phyloP scores from a whole-genome alignment of 495 filamentous ascomycete genomes.

The Parathielavia hyrcaniae region DNA sequence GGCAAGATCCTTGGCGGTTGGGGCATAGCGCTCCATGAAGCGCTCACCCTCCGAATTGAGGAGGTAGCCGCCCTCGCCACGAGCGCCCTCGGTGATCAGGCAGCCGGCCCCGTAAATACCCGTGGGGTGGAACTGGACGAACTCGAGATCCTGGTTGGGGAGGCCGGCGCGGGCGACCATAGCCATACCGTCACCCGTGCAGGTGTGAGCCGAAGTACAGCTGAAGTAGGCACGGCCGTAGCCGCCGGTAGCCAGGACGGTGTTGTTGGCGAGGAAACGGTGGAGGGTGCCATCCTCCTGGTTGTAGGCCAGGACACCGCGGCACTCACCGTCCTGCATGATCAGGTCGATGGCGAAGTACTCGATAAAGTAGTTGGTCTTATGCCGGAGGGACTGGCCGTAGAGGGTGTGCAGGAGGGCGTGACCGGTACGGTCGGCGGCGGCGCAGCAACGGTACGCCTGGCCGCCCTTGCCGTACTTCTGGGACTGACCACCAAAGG shows the following conservation, averaged over 20 bases:
- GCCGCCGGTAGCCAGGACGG: constrained; percentile 90
- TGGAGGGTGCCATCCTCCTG: constrained; percentile 97
- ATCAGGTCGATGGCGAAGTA: constrained; percentile 94
- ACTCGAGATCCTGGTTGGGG: constrained; percentile 98
- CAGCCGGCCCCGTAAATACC: constrained; percentile 99
- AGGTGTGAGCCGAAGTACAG: constrained; percentile 95
- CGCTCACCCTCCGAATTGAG: constrained; percentile 95
- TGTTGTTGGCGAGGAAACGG: constrained; percentile 91
- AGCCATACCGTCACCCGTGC: constrained; percentile 96
- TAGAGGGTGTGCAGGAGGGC: constrained; percentile 96
- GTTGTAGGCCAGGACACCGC: constrained; percentile 93
- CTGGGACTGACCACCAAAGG: constrained; percentile 94
- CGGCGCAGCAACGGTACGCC: constrained; percentile 92
- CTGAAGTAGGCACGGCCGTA: constrained; percentile 97
- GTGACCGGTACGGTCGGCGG: constrained; percentile 91
- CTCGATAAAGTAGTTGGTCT: constrained; percentile 99
- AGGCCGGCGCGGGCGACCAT: constrained; percentile 97
- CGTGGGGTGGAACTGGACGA: constrained; percentile 99
- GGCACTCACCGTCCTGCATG: constrained; percentile 94
- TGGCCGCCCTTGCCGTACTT: constrained; percentile 94
- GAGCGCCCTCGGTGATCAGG: constrained; percentile 95
- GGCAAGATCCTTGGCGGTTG: constrained; percentile 93
- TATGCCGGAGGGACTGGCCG: constrained; percentile 92
- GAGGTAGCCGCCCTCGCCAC: constrained; percentile 96
- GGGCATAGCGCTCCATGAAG: constrained; percentile 98